These are phyloP conservation scores for Lathyrus tuberosus DNA, from an alignment of 306 rosid genomes.

Conservation along the genomic window DNA sequence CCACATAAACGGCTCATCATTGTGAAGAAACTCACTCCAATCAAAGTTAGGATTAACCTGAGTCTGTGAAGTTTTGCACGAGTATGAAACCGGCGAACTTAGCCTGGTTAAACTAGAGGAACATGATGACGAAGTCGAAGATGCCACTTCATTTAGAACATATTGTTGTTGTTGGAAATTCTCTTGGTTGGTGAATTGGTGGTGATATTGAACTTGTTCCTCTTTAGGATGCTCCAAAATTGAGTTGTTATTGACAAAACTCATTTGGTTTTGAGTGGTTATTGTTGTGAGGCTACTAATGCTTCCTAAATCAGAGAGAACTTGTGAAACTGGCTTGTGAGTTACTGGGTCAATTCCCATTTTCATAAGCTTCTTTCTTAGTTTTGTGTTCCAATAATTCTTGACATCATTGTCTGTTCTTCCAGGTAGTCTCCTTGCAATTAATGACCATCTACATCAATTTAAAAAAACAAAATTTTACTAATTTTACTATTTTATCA, in stretches of 20 bases:
- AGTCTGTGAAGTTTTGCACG: conserved; percentile 46
- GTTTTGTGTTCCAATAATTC: conserved; percentile 94
- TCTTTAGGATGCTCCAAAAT: conserved; percentile 40
- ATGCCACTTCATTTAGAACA: conserved; percentile 61
- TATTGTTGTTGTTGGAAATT: conserved; percentile 45
- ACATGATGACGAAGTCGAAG: conserved; percentile 74
- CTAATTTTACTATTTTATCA: too few relatives aligned
- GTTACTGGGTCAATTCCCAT: conserved; percentile 94
- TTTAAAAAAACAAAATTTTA: not conserved
- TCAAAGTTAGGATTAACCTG: conserved; percentile 54
- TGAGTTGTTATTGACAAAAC: conserved; percentile 34
- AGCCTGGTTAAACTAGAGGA: conserved; percentile 55
- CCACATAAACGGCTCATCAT: conserved; percentile 54
- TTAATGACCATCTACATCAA: conserved; percentile 78
- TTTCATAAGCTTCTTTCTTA: conserved; percentile 83
- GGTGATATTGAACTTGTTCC: conserved; percentile 39
- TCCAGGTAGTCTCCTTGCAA: conserved; percentile 80
- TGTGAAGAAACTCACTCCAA: conserved; percentile 64
- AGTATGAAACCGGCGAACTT: conserved; percentile 47
- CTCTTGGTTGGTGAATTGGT: conserved; percentile 45
- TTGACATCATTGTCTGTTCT: conserved; percentile 98
- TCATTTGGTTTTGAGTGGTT: conserved; percentile 36
- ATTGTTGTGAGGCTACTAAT: conserved; percentile 48
- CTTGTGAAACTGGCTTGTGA: conserved; percentile 81
- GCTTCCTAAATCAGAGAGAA: conserved; percentile 75